Conservation (phyloP, 768 basidiomycete species). For the Pisolithus sp. region DNA sequence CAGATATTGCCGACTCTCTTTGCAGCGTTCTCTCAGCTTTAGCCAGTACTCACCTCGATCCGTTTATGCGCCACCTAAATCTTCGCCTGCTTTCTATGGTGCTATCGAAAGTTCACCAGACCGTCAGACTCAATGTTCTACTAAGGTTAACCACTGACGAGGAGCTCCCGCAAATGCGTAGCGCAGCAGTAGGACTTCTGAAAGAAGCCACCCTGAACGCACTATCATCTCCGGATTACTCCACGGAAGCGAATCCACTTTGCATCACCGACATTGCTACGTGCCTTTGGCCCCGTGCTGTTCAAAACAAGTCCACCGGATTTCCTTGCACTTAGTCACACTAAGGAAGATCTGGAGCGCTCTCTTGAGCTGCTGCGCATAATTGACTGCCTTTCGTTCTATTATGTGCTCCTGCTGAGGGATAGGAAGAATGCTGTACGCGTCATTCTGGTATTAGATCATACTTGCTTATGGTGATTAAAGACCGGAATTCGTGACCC, state of each 20-base stretch:
- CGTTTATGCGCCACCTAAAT: constrained; percentile 49
- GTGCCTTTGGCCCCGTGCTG: constrained; percentile 52
- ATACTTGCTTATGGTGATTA: neutral
- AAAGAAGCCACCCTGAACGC: constrained; percentile 61
- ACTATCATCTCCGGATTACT: constrained; percentile 23
- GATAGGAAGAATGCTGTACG: constrained; percentile 54
- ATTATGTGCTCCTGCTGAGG: constrained; percentile 56
- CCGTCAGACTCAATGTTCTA: constrained; percentile 48
- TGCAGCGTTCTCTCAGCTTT: constrained; percentile 46
- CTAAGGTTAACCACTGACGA: constrained; percentile 44
- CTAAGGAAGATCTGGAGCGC: constrained; percentile 43
- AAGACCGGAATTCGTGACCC: constrained; percentile 49
- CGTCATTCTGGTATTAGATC: neutral
- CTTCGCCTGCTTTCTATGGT: constrained; percentile 55
- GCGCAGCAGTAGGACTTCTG: constrained; percentile 60
- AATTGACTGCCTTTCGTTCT: constrained; percentile 60
- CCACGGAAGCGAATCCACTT: constrained; percentile 37
- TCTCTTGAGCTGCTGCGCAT: constrained; percentile 57
- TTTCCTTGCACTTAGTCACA: constrained; percentile 33
- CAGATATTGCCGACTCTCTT: constrained; percentile 44
- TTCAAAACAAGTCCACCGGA: constrained; percentile 53
- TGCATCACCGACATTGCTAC: constrained; percentile 48
- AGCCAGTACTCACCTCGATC: constrained; percentile 57
- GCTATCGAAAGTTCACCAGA: constrained; percentile 41
- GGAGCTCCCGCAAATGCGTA: constrained; percentile 59